Evolutionary conservation across 2,329 filamentous ascomycete genomes (phyloP).

Genomic region (Penicillium verrucosum): DNA sequence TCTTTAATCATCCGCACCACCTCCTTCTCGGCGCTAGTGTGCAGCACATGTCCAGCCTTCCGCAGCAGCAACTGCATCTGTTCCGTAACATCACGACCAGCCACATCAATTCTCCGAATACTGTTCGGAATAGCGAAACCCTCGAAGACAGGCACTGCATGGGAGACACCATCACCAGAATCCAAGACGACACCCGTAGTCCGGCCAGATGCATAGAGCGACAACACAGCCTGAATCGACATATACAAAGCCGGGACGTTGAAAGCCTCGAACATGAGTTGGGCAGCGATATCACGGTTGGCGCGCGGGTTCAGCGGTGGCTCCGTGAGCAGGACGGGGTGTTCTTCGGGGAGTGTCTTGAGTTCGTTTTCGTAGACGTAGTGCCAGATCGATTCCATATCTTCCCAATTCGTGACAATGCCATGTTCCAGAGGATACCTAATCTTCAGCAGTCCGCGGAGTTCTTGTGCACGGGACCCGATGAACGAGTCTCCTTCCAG

Average conservation of each 20-base stretch:
- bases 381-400: constrained; percentile 99
- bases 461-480: constrained; percentile 83
- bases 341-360: constrained; percentile 97
- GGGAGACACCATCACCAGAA: constrained; percentile 91
- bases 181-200: constrained; percentile 96
- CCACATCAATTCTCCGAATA: constrained; percentile 93
- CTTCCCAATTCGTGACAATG: constrained; percentile 98
- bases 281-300: constrained; percentile 93
- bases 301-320: constrained; percentile 90
- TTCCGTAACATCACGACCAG: constrained; percentile 92
- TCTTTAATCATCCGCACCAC: constrained; percentile 98
- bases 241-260: constrained; percentile 96
- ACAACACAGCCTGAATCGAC: constrained; percentile 94
- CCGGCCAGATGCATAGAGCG: constrained; percentile 89
- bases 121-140: constrained; percentile 95
- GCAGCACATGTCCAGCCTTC: constrained; percentile 91
- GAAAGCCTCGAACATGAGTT: constrained; percentile 98
- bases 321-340: constrained; percentile 94
- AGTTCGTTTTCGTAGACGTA: constrained; percentile 94
- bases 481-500: constrained; percentile 97
- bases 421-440: constrained; percentile 94
- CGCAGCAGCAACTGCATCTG: constrained; percentile 85
- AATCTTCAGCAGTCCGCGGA: constrained; percentile 92
- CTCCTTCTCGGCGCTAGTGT: constrained; percentile 98
- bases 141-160: constrained; percentile 96